Conservation (phyloP, 148 eudicot species). For the Rhododendron molle region DNA sequence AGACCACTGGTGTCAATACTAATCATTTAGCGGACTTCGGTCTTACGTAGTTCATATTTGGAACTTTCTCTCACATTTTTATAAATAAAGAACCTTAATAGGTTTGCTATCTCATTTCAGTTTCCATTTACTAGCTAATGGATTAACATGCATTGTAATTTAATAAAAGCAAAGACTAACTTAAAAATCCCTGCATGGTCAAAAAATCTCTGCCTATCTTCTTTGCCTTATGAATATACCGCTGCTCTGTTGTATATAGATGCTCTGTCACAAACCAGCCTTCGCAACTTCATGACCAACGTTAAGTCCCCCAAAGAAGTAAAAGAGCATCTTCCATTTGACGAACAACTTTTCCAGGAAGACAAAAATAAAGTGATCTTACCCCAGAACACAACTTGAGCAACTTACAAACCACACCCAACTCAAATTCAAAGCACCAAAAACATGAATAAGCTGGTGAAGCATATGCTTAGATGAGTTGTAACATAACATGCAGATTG, state of each 20-base stretch:
- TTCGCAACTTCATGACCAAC: neutral
- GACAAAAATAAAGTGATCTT: neutral
- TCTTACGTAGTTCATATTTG: neutral
- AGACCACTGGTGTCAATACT: neutral
- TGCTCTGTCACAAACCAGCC: neutral
- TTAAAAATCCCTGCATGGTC: neutral
- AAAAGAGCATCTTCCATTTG: neutral
- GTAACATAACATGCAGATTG: neutral
- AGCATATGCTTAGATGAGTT: neutral
- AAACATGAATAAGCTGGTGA: neutral
- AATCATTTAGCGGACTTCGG: neutral
- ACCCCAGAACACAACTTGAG: too few relatives aligned
- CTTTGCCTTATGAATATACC: neutral
- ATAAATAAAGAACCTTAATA: neutral
- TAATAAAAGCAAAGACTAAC: neutral
- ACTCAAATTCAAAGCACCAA: neutral
- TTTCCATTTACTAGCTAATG: conserved; percentile 1
- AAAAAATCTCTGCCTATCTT: neutral
- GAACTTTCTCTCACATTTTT: neutral
- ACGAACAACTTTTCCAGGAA: neutral
- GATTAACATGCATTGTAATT: neutral
- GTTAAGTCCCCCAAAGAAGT: neutral
- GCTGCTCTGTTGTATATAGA: neutral
- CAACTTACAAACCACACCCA: neutral
- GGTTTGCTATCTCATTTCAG: neutral